Percentiles rank a stretch among this genome's conserved stretches.
Conservation (phyloP, 257 asterid species). For the Solanum medicagineum region DNA sequence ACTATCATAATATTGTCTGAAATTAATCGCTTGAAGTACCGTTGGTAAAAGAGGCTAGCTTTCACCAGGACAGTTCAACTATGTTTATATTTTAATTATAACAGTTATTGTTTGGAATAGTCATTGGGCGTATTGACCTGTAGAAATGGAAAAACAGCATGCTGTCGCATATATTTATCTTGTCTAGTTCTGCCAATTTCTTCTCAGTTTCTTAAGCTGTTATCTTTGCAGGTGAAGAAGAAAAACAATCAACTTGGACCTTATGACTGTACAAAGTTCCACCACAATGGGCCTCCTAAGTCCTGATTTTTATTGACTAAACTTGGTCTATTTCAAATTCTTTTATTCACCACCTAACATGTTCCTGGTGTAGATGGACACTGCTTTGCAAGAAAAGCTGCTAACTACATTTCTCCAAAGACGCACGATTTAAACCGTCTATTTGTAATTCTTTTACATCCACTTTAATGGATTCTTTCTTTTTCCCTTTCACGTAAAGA, state of each 20-base stretch:
- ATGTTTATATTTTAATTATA: background rate
- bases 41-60: background rate
- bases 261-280: conserved; percentile 75
- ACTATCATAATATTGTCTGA: background rate
- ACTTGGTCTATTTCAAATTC: conserved; percentile 20
- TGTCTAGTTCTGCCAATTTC: background rate
- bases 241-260: conserved; percentile 69
- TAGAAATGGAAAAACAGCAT: background rate
- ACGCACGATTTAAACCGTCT: background rate
- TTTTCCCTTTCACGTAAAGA: background rate
- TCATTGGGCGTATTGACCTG: background rate
- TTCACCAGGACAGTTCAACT: background rate
- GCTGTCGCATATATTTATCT: background rate
- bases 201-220: background rate
- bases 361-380: background rate
- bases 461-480: background rate
- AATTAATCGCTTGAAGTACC: background rate
- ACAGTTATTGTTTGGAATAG: background rate
- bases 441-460: background rate
- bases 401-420: background rate
- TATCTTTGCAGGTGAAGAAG: conserved; percentile 54
- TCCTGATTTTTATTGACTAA: conserved; percentile 27
- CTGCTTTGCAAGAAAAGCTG: background rate
- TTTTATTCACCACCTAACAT: background rate
- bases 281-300: conserved; percentile 22